phyloP scores from a whole-genome alignment of 306 rosid genomes.

The Canavalia ensiformis region DNA sequence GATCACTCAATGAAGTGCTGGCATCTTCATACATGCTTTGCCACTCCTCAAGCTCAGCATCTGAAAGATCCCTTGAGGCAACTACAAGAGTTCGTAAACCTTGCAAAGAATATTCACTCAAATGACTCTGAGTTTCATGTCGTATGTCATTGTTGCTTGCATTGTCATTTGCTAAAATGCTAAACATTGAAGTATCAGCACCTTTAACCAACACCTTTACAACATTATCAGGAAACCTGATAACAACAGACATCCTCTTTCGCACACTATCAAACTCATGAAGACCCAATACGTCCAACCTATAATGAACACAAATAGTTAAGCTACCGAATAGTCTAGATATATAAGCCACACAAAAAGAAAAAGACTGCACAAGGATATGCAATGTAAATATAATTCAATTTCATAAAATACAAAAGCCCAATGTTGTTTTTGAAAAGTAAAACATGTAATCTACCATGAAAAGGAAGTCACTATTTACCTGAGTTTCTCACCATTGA shows the following conservation, averaged over 20 bases:
- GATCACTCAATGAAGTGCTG: slow-evolving; percentile 80
- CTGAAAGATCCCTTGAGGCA: slow-evolving; percentile 74
- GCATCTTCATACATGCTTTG: slow-evolving; percentile 77
- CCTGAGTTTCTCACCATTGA: slow-evolving; percentile 82
- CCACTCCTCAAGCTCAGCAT: slow-evolving; percentile 74
- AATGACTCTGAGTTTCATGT: slow-evolving; percentile 64
- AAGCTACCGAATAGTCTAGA: slow-evolving; percentile 22
- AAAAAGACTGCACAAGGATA: not conserved
- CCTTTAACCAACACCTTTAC: slow-evolving; percentile 49
- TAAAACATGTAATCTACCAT: not conserved
- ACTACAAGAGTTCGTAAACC: slow-evolving; percentile 89
- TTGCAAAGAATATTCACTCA: slow-evolving; percentile 70
- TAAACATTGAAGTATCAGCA: slow-evolving; percentile 60
- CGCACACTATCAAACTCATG: slow-evolving; percentile 93
- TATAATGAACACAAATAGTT: slow-evolving; percentile 46
- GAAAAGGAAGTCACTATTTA: slow-evolving; percentile 53
- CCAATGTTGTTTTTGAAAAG: not conserved
- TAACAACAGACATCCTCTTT: slow-evolving; percentile 63
- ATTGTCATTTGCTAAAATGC: slow-evolving; percentile 55
- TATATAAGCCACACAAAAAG: slow-evolving; percentile 7
- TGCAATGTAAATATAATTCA: slow-evolving; percentile 1
- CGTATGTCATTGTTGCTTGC: slow-evolving; percentile 41
- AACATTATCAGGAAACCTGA: slow-evolving; percentile 39
- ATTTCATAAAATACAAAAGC: not conserved
- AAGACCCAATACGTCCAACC: slow-evolving; percentile 87